These are phyloP conservation scores for Corynascus novoguineensis DNA, from an alignment of 495 filamentous ascomycete species.

Conservation along the genomic window DNA sequence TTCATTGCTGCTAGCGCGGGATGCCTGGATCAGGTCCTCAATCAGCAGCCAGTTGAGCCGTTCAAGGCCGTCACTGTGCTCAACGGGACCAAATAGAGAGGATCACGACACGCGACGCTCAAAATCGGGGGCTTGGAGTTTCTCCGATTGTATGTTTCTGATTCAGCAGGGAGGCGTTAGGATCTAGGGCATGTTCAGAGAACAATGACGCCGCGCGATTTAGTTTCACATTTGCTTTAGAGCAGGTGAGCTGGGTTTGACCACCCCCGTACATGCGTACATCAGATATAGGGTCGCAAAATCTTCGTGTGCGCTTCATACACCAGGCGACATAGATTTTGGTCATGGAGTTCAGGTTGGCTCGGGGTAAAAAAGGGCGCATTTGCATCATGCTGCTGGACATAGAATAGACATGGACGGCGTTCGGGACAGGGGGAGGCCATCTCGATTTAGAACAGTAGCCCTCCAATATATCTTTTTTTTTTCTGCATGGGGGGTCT, in stretches of 20 bases:
- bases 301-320: not conserved
- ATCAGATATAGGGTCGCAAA: slow-evolving; percentile 3
- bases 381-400: not conserved
- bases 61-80: slow-evolving; percentile 3
- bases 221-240: not conserved
- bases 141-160: not conserved
- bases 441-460: not conserved
- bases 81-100: slow-evolving; percentile 7
- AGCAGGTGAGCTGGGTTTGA: not conserved
- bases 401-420: slow-evolving; percentile 10
- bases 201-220: not conserved
- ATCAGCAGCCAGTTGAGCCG: slow-evolving; percentile 14
- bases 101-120: not conserved
- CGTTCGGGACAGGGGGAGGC: slow-evolving; percentile 9
- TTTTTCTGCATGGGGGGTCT: too few species aligned
- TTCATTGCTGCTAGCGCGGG: slow-evolving; percentile 20
- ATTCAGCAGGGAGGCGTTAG: not conserved
- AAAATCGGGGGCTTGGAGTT: not conserved
- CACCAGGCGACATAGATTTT: not conserved
- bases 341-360: not conserved
- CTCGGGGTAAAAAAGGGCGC: slow-evolving; percentile 1
- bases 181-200: not conserved
- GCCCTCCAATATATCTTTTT: not conserved
- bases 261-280: not conserved
- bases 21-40: slow-evolving; percentile 11